Evolutionary conservation across 148 eudicot species (phyloP).

Genomic region (Amaranthus cruentus): DNA sequence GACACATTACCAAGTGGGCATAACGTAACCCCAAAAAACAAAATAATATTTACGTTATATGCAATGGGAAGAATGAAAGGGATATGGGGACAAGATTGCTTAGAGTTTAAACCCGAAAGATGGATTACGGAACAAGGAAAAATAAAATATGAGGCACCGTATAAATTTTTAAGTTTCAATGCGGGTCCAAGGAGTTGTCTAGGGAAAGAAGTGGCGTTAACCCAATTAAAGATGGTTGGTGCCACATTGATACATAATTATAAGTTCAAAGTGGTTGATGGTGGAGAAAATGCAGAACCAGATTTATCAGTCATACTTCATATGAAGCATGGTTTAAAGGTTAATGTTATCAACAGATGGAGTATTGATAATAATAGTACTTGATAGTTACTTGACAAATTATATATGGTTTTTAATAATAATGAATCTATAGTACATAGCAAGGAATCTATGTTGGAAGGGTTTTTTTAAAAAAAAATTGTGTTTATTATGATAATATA

Average conservation of each 20-base stretch:
- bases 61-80: slow-evolving; percentile 40
- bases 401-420: neutral
- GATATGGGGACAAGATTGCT: slow-evolving; percentile 38
- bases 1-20: slow-evolving; percentile 43
- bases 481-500: neutral
- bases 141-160: slow-evolving; percentile 37
- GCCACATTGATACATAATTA: slow-evolving; percentile 46
- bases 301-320: slow-evolving; percentile 58
- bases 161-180: slow-evolving; percentile 38
- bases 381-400: neutral
- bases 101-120: slow-evolving; percentile 42
- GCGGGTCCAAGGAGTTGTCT: slow-evolving; percentile 46
- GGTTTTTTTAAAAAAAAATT: neutral
- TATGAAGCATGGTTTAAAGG: slow-evolving; percentile 55
- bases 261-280: slow-evolving; percentile 33
- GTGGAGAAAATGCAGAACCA: slow-evolving; percentile 27
- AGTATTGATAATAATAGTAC: neutral
- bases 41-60: slow-evolving; percentile 30
- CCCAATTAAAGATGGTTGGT: slow-evolving; percentile 46
- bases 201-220: slow-evolving; percentile 42
- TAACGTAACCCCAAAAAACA: slow-evolving; percentile 32
- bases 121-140: slow-evolving; percentile 37
- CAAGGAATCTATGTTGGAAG: neutral
- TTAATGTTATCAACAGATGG: slow-evolving; percentile 39
- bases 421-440: neutral